These are phyloP conservation scores for Metschnikowia henanensis DNA, from an alignment of 805 yeast species.

Conservation along the genomic window DNA sequence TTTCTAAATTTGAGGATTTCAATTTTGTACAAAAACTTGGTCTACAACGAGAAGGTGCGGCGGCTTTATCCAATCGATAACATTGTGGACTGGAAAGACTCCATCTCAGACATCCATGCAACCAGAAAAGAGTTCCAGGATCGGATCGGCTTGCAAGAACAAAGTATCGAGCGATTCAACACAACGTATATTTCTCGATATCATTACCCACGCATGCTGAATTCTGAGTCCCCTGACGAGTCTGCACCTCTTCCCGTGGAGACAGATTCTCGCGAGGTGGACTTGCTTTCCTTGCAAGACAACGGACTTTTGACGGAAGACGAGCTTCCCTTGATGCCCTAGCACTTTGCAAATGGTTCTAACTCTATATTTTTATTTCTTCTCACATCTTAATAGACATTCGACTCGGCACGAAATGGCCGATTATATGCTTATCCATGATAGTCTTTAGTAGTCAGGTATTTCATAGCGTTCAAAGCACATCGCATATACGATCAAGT, in stretches of 20 bases:
- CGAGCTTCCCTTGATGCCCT: constrained; percentile 7
- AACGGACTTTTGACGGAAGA: constrained; percentile 15
- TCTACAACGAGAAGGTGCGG: constrained; percentile 24
- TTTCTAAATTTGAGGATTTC: constrained; percentile 30
- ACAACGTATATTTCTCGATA: constrained; percentile 12
- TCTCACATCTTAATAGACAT: too few relatives aligned
- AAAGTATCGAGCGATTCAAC: constrained; percentile 21
- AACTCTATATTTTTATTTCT: too few relatives aligned
- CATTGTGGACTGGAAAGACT: constrained; percentile 26
- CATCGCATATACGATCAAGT: too few relatives aligned
- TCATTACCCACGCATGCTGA: constrained; percentile 15
- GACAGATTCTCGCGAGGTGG: constrained; percentile 4
- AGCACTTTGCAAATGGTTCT: too few relatives aligned
- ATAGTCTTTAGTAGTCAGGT: too few relatives aligned
- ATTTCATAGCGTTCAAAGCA: too few relatives aligned
- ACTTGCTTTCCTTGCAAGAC: constrained; percentile 10
- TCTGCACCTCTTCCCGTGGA: too few relatives aligned
- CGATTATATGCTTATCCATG: too few relatives aligned
- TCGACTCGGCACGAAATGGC: too few relatives aligned
- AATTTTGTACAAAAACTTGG: constrained; percentile 29
- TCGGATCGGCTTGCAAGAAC: constrained; percentile 25
- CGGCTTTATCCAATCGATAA: constrained; percentile 25
- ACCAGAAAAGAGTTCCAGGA: constrained; percentile 23
- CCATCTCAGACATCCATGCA: constrained; percentile 25
- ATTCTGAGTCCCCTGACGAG: neutral